Conservation (phyloP, 129 eudicot species). For the Smallanthus sonchifolius region DNA sequence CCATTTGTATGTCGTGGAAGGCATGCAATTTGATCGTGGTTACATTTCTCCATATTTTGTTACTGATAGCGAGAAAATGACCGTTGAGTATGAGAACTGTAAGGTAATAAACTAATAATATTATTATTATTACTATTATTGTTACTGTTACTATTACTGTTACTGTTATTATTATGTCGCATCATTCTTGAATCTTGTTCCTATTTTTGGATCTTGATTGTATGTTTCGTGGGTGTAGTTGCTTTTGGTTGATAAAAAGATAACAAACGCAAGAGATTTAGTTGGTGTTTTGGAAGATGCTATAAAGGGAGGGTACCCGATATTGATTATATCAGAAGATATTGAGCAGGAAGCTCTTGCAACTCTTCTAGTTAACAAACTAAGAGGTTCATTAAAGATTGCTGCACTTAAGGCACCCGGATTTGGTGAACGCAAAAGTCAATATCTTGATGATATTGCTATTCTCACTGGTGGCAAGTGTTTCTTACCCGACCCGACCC, state of each 20-base stretch:
- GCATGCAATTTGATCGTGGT: conserved; percentile 42
- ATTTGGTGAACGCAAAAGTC: conserved; percentile 51
- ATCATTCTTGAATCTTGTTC: neutral
- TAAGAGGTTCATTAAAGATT: conserved; percentile 50
- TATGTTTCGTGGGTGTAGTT: conserved; percentile 26
- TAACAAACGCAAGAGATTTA: conserved; percentile 71
- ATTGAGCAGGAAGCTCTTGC: conserved; percentile 77
- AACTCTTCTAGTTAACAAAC: conserved; percentile 68
- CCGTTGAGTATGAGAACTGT: conserved; percentile 35
- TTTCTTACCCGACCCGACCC: neutral
- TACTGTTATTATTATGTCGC: neutral
- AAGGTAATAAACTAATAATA: conserved; percentile 18
- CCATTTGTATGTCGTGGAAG: conserved; percentile 34
- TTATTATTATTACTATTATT: too few relatives aligned
- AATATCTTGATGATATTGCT: conserved; percentile 72
- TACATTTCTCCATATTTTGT: conserved; percentile 35
- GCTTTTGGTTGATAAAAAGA: conserved; percentile 59
- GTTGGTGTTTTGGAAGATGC: conserved; percentile 68
- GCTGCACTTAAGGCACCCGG: conserved; percentile 63
- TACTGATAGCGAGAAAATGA: conserved; percentile 32
- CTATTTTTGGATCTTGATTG: conserved; percentile 1
- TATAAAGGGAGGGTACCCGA: conserved; percentile 52
- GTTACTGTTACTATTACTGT: too few relatives aligned
- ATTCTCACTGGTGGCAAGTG: conserved; percentile 45
- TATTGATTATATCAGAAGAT: conserved; percentile 60